These are phyloP conservation scores for Fusarium hainanense DNA, from an alignment of 2,329 filamentous ascomycete species.

Conservation along the genomic window DNA sequence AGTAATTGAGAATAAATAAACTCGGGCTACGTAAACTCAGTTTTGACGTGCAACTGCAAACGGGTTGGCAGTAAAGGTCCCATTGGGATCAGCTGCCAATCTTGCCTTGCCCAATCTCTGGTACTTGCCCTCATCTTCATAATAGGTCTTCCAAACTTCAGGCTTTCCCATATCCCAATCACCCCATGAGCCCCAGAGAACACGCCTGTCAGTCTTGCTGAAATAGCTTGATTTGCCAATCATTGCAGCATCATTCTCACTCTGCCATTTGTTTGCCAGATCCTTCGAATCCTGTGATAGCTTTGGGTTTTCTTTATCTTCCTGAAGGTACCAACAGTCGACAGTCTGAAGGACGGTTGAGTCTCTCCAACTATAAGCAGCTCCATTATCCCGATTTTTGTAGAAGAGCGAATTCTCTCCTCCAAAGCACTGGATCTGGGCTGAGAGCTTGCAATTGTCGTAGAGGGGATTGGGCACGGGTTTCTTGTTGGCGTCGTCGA, in stretches of 20 bases:
- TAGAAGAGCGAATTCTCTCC: conserved; percentile 57
- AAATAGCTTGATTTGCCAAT: conserved; percentile 49
- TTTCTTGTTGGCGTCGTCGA: conserved; percentile 2
- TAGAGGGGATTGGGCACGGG: background rate
- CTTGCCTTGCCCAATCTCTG: conserved; percentile 47
- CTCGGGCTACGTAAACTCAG: too few relatives aligned
- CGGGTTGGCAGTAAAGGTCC: conserved; percentile 52
- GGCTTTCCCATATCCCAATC: conserved; percentile 50
- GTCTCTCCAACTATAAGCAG: conserved; percentile 61
- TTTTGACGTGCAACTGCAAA: conserved; percentile 40
- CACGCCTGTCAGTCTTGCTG: conserved; percentile 52
- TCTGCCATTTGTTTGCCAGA: conserved; percentile 56
- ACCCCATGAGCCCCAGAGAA: conserved; percentile 56
- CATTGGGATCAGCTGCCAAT: conserved; percentile 50
- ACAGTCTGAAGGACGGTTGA: conserved; percentile 53
- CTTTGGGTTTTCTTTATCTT: too few relatives aligned
- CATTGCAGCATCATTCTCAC: conserved; percentile 52
- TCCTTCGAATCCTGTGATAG: conserved; percentile 27
- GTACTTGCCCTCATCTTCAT: conserved; percentile 52
- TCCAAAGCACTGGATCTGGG: conserved; percentile 59
- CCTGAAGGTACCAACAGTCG: conserved; percentile 51
- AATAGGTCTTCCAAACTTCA: conserved; percentile 50
- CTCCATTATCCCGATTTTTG: conserved; percentile 57
- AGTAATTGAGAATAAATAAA: too few relatives aligned
- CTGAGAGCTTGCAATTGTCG: conserved; percentile 56